These are phyloP conservation scores for Tuber magnatum DNA, from an alignment of 495 filamentous ascomycete genomes.

Conservation along the genomic window DNA sequence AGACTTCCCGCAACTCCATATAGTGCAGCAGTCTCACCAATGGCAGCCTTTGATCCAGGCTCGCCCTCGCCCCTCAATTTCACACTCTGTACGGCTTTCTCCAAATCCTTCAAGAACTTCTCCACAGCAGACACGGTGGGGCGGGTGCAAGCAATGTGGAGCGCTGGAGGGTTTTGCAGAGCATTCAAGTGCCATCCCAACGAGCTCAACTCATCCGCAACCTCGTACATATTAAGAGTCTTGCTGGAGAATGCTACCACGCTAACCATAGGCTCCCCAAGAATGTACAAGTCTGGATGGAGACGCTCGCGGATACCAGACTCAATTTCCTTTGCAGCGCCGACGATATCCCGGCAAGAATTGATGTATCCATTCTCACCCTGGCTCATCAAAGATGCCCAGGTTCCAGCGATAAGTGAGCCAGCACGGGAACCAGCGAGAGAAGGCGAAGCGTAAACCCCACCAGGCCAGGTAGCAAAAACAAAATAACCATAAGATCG, in stretches of 20 bases:
- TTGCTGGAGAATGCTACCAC: conserved; percentile 81
- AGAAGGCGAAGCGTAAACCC: conserved; percentile 86
- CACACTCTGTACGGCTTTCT: conserved; percentile 69
- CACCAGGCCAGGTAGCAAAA: conserved; percentile 87
- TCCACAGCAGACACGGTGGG: conserved; percentile 77
- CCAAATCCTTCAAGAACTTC: conserved; percentile 66
- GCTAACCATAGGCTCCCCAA: conserved; percentile 80
- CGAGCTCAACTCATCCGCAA: conserved; percentile 72
- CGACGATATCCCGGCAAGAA: conserved; percentile 79
- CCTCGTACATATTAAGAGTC: conserved; percentile 74
- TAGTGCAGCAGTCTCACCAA: conserved; percentile 76
- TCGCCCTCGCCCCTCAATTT: conserved; percentile 61
- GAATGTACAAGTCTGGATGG: conserved; percentile 62
- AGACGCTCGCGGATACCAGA: conserved; percentile 63
- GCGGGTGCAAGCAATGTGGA: conserved; percentile 91
- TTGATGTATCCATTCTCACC: conserved; percentile 86
- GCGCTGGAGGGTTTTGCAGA: conserved; percentile 82
- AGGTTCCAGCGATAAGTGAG: conserved; percentile 87
- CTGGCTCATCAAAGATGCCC: conserved; percentile 78
- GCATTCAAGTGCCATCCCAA: conserved; percentile 96
- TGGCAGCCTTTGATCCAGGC: conserved; percentile 57
- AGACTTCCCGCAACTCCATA: conserved; percentile 94
- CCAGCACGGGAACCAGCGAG: conserved; percentile 89
- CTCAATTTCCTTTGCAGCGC: conserved; percentile 75
- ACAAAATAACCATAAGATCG: conserved; percentile 92